phyloP scores from a whole-genome alignment of 2,329 filamentous ascomycete genomes.

The Neofusicoccum ribis region DNA sequence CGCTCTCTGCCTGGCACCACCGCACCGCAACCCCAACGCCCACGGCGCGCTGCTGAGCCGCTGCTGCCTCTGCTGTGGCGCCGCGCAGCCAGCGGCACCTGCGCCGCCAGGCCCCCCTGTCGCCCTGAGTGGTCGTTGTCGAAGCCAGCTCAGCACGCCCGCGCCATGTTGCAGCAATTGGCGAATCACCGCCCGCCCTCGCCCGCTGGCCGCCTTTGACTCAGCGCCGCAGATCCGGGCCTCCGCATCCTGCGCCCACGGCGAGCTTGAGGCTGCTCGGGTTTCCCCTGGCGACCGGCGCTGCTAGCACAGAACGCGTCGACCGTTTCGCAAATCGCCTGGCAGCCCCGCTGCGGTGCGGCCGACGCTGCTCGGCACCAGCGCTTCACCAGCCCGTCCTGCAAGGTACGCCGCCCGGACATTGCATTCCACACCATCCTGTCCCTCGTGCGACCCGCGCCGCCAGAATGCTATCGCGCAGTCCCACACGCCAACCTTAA shows the following conservation, averaged over 20 bases:
- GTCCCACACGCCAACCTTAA: constrained; percentile 4
- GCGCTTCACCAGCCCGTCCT: not conserved
- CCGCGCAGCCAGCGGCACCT: not conserved
- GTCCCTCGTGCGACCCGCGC: not conserved
- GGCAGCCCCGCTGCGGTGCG: not conserved
- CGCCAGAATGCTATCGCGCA: not conserved
- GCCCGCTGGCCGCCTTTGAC: constrained; percentile 9
- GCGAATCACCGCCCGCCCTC: not conserved
- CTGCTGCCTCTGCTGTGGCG: not conserved
- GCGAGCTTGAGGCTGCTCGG: not conserved
- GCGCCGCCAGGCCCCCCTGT: not conserved
- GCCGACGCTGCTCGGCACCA: not conserved
- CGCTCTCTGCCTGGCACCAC: not conserved
- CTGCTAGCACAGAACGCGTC: not conserved
- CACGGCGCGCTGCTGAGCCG: not conserved
- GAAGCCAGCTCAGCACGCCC: constrained; percentile 9
- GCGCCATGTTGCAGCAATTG: constrained; percentile 13
- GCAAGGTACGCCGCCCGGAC: constrained; percentile 18
- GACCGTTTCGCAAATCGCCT: constrained; percentile 5
- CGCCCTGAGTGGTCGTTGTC: not conserved
- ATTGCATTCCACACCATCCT: constrained; percentile 17
- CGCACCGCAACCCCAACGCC: not conserved
- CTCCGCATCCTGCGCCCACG: not conserved
- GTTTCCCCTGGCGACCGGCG: constrained; percentile 4
- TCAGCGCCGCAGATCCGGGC: constrained; percentile 16